Base-by-base conservation (phyloP, 2,329 filamentous ascomycete species). In the Aspergillus sp. region DNA sequence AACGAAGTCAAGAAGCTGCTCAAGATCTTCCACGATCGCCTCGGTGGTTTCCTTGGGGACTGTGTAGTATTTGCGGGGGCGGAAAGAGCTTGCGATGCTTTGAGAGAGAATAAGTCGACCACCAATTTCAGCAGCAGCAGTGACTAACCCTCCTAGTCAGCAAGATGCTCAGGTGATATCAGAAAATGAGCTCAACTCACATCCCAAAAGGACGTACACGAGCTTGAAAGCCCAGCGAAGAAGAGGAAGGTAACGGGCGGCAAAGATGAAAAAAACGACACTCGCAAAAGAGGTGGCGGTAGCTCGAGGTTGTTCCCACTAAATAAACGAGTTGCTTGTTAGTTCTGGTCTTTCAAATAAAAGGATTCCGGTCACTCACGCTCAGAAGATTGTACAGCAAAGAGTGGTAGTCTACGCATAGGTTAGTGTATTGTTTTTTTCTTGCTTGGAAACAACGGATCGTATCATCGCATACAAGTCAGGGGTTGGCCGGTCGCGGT, bases 1-100 rank as follows among this genome's bases (percentile, higher is more conserved):
- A 65, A 83, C 81, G 68, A 85, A 85, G 70, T 84, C 83, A 67
- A 79, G 72, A 42, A 85, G 69, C 66, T 84, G 79, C 62, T 81
- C 78, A 10, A 82, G 60, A 60, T 84, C 81, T 51, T 81, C 80
- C 39, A 81, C 67, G 19, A 79, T 65, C 45, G 74, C 76, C 62
- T 84, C 81, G 31, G 83, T 71, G 39, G 77, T 79, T 54, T 83
- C 81, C 61, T 80, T 79, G 31, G 79, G 78, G 46, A 85, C 76
- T 39, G 76, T 82, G 69, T 81, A 84, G 73, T 85, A 85, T 60
- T 78, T 77, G 58, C 73, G 74, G 26, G 81, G 81, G 46, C 81
- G 74, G 68, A 84, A 75, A 50, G 79, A 78, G 53, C 76, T 77
- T 41, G 77, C 74, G 42, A 85, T 63, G 47, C 81, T 79, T 50